Base-by-base conservation (phyloP, 1,284 basidiomycete species). In the Moesziomyces parantarcticus region DNA sequence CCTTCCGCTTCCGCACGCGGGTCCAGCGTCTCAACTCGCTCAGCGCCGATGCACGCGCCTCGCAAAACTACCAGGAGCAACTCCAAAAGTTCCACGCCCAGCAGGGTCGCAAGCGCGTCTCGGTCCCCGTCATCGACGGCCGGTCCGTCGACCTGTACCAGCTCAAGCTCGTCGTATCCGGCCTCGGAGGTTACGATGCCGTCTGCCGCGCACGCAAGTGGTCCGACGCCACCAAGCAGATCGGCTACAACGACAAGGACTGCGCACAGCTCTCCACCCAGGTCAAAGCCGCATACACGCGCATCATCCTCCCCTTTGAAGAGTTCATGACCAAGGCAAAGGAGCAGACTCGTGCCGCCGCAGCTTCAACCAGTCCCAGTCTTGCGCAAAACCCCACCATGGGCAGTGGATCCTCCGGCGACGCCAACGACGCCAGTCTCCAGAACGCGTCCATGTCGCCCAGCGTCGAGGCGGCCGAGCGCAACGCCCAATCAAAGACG, bases 51-150 rank as follows among this genome's bases (percentile, higher is more conserved):
- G 95, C 94, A 53, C 88, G 97, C 72, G 96, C 96, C 44, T 96
- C 97, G 84, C 87, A 97, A 84, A 98, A 97, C 87, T 99, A 97
- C 85, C 86, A 97, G 75, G 96, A 99, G 85, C 94, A 97, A 85
- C 88, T 99, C 42, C 95, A 95, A 86, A 81, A 85, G 55, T 86
- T 86, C 69, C 85, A 86, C 53, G 75, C 83, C 1, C 85, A 86
- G 75, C 85, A 85, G 45, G 83, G 84, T 32, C 68, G 65, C 90
- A 83, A 92, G 65, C 89, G 92, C 59, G 90, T 97, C 20, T 90
- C 90, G 34, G 92, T 98, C 40, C 97, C 97, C 55, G 91, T 91
- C 51, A 92, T 99, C 83, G 94, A 94, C 84, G 91, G 93, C 84
- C 92, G 92, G 78, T 89, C 94, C 1, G 87, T 99, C 59, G 95